Percentiles rank a stretch among this genome's conserved stretches.
phyloP scores from a whole-genome alignment of 495 filamentous ascomycete genomes.

The Penicillium cosmopolitanum region DNA sequence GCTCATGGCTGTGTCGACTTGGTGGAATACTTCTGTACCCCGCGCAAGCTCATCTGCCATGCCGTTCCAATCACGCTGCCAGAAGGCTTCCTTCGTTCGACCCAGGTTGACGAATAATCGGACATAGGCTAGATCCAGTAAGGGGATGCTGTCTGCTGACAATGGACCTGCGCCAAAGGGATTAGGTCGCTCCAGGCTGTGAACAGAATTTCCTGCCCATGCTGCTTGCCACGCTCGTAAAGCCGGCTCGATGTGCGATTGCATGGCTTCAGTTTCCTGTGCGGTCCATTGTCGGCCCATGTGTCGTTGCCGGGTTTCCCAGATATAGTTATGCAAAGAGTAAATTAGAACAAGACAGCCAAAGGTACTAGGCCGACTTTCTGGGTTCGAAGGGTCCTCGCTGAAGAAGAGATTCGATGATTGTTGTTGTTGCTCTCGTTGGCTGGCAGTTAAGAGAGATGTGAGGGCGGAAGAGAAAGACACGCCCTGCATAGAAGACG shows the following conservation, averaged over 20 bases:
- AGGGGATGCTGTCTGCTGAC: slow-evolving; percentile 89
- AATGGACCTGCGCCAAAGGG: slow-evolving; percentile 87
- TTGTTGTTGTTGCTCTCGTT: slow-evolving; percentile 63
- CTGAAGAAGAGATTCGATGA: slow-evolving; percentile 51
- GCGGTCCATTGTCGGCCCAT: slow-evolving; percentile 89
- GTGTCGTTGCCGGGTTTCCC: slow-evolving; percentile 93
- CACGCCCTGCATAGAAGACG: slow-evolving; percentile 62
- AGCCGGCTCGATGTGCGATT: slow-evolving; percentile 93
- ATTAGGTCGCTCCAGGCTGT: slow-evolving; percentile 87
- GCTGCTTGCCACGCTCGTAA: slow-evolving; percentile 93
- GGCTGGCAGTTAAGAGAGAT: slow-evolving; percentile 77
- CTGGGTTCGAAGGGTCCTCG: slow-evolving; percentile 57
- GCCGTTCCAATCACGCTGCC: slow-evolving; percentile 90
- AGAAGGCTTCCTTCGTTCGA: slow-evolving; percentile 90
- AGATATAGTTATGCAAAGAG: slow-evolving; percentile 96
- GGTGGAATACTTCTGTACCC: slow-evolving; percentile 75
- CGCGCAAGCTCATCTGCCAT: slow-evolving; percentile 90
- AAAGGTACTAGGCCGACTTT: slow-evolving; percentile 88
- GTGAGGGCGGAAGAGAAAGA: slow-evolving; percentile 79
- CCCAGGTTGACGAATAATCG: slow-evolving; percentile 91
- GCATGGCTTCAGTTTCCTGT: slow-evolving; percentile 93
- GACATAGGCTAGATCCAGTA: slow-evolving; percentile 94
- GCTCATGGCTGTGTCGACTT: slow-evolving; percentile 57
- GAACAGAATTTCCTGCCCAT: slow-evolving; percentile 85
- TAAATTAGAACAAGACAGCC: slow-evolving; percentile 94